Evolutionary conservation across 768 basidiomycete species (phyloP), one percentile per base, ranked within the genome.

Genomic region (Calocybe gangraenosa): DNA sequence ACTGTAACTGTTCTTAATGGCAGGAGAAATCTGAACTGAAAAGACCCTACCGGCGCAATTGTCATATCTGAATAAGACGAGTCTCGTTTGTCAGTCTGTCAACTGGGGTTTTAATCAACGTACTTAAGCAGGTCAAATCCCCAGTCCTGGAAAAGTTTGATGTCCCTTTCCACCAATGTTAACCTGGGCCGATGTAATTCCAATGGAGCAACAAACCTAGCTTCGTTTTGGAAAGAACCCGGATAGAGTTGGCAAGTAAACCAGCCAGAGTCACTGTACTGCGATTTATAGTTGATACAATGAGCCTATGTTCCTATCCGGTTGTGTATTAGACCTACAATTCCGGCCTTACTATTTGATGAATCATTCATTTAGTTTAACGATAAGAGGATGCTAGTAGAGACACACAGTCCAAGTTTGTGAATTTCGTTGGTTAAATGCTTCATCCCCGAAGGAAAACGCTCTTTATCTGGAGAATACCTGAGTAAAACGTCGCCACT

Each of bases 81-180:
- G n/a, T n/a, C n/a, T n/a, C n/a, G n/a, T n/a, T n/a, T n/a, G n/a
- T n/a, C n/a, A n/a, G n/a, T n/a, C n/a, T n/a, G n/a, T n/a, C n/a
- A n/a, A n/a, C n/a, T n/a, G n/a, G n/a, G n/a, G n/a, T n/a, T n/a
- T n/a, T n/a, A n/a, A 6, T 1, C 15, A 14, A 50, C 73, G 30
- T 41, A 82, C 82, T 84, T 84, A 40, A 84, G 68, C 50, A 80
- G 79, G 58, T 84, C 78, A 42, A 84, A 82, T 10, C 81, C 81
- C 82, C 83, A 84, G 22, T 77, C 69, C 37, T 74, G 72, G 62
- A 84, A 84, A 4, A 73, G 64, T 50, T 70, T 72, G 9, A 68
- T 67, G 51, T 84, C 82, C 25, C 79, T 75, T 31, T 56, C 46
- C 60, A 37, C 23, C 9, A 18, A 17, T 30, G 35, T 32, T 5